These are phyloP conservation scores for Gardenia jasminoides DNA, from an alignment of 257 asterid species.

Conservation along the genomic window DNA sequence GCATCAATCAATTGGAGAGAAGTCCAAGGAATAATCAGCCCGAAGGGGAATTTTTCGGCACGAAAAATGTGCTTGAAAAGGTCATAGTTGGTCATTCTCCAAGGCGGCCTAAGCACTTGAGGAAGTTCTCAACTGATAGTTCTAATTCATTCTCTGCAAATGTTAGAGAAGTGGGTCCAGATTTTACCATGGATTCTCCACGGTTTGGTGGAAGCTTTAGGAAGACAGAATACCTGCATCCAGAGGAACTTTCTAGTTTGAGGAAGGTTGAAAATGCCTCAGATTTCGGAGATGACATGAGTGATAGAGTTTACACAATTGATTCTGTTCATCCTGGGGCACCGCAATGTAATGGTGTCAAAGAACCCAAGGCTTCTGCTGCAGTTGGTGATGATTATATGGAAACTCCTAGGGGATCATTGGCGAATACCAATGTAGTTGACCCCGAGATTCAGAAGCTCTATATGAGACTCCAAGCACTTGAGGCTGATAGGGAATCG, in stretches of 20 bases:
- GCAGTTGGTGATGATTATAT: slow-evolving; percentile 49
- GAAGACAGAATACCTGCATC: slow-evolving; percentile 49
- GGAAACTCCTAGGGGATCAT: slow-evolving; percentile 50
- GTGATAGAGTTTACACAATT: slow-evolving; percentile 79
- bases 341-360: slow-evolving; percentile 27
- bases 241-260: slow-evolving; percentile 45
- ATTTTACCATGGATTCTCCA: slow-evolving; percentile 55
- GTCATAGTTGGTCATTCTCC: slow-evolving; percentile 80
- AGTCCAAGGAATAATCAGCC: slow-evolving; percentile 61
- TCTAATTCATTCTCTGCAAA: slow-evolving; percentile 40
- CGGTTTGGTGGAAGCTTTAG: slow-evolving; percentile 44
- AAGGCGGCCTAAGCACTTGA: slow-evolving; percentile 46
- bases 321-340: slow-evolving; percentile 75
- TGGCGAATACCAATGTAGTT: slow-evolving; percentile 35
- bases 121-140: slow-evolving; percentile 65
- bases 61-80: slow-evolving; percentile 65
- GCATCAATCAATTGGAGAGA: slow-evolving; percentile 79
- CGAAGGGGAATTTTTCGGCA: slow-evolving; percentile 45
- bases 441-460: slow-evolving; percentile 81
- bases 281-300: slow-evolving; percentile 64
- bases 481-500: slow-evolving; percentile 98
- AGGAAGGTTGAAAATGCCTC: slow-evolving; percentile 53
- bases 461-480: slow-evolving; percentile 83
- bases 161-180: slow-evolving; percentile 48
- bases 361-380: slow-evolving; percentile 50